Evolutionary conservation across 495 filamentous ascomycete genomes (phyloP).

Genomic region (Trichoderma gamsii): DNA sequence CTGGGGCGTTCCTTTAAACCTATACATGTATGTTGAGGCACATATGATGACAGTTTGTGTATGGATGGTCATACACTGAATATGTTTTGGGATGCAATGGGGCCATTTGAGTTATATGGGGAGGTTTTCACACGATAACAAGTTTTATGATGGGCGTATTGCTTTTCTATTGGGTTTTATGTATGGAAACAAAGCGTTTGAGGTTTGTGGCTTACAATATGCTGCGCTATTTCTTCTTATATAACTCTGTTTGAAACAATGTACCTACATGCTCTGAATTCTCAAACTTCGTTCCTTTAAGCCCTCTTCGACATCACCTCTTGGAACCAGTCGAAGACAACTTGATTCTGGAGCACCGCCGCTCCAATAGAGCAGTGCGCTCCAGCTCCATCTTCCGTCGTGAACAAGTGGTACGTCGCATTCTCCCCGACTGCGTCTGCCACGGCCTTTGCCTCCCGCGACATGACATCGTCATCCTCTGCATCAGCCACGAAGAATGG

Average conservation of each 20-base stretch:
- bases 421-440: slow-evolving; percentile 28
- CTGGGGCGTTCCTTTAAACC: background rate
- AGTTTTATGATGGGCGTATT: background rate
- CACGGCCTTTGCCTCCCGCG: slow-evolving; percentile 30
- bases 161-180: background rate
- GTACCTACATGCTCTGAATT: background rate
- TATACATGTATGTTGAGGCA: background rate
- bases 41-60: background rate
- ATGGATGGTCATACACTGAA: background rate
- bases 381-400: slow-evolving; percentile 25
- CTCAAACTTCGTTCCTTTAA: background rate
- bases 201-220: background rate
- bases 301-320: slow-evolving; percentile 16
- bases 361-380: slow-evolving; percentile 28
- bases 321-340: slow-evolving; percentile 31
- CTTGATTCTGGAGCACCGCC: slow-evolving; percentile 19
- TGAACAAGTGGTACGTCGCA: slow-evolving; percentile 28
- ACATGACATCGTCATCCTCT: slow-evolving; percentile 32
- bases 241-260: background rate
- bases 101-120: background rate
- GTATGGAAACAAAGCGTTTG: background rate
- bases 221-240: background rate
- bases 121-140: background rate
- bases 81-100: background rate
- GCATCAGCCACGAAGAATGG: slow-evolving; percentile 35